A percentile compares a stretch with the other conserved stretches of the same genome.
Conservation (phyloP, 495 filamentous ascomycete species). For the Neurospora tetrasperma region DNA sequence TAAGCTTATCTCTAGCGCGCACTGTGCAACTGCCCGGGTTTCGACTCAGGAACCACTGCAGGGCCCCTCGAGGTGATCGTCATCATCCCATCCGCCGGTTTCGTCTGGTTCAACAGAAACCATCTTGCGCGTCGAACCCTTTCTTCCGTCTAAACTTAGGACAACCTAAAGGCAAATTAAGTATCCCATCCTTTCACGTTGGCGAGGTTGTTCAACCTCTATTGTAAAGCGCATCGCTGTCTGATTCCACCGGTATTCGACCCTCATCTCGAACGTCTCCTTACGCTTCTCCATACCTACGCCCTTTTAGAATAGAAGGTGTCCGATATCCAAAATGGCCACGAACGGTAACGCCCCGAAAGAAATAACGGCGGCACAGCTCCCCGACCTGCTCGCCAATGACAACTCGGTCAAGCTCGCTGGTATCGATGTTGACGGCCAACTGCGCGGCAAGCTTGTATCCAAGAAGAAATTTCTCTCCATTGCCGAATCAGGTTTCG, state of each 20-base stretch:
- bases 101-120: background rate
- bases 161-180: background rate
- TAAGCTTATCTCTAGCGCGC: background rate
- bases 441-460: conserved; percentile 85
- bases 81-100: background rate
- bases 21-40: background rate
- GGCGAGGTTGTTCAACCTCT: background rate
- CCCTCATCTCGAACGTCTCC: background rate
- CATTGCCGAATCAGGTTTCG: conserved; percentile 73
- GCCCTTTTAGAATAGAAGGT: no score
- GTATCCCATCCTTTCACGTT: background rate
- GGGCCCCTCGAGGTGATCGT: background rate
- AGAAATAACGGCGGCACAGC: conserved; percentile 46
- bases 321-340: conserved; percentile 3
- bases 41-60: background rate
- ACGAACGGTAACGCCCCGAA: background rate
- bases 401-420: conserved; percentile 88
- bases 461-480: conserved; percentile 94
- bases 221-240: background rate
- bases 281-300: background rate
- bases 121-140: background rate
- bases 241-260: background rate
- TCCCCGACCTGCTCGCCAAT: conserved; percentile 54
- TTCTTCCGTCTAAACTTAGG: background rate
- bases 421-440: conserved; percentile 84